phyloP scores from a whole-genome alignment of 768 basidiomycete genomes.

The Tephrocybe sp. region DNA sequence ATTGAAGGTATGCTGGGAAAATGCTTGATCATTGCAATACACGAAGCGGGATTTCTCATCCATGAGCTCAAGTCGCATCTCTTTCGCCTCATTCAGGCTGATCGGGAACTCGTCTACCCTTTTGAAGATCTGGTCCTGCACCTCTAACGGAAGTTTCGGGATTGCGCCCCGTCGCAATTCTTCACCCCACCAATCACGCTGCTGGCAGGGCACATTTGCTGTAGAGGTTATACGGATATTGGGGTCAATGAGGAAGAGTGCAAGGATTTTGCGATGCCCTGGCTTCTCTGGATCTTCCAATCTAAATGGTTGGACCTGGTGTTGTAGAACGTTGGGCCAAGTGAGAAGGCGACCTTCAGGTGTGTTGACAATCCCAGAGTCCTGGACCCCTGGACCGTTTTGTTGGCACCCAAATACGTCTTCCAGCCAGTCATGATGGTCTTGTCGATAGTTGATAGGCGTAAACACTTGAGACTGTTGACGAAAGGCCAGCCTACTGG shows the following conservation, averaged over 20 bases:
- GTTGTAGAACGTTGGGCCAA: constrained; percentile 19
- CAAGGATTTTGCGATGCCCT: constrained; percentile 16
- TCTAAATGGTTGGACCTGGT: constrained; percentile 10
- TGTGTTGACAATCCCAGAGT: constrained; percentile 25
- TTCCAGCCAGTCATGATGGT: constrained; percentile 20
- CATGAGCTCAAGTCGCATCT: constrained; percentile 24
- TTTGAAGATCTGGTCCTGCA: constrained; percentile 17
- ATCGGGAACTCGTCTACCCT: constrained; percentile 23
- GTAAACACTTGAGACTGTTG: constrained; percentile 12
- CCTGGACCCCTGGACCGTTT: constrained; percentile 17
- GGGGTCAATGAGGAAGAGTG: constrained; percentile 20
- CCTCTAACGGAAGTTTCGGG: constrained; percentile 21
- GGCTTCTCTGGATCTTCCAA: constrained; percentile 15
- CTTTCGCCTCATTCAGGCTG: constrained; percentile 21
- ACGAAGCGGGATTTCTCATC: constrained; percentile 24
- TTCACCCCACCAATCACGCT: constrained; percentile 22
- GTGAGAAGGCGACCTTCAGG: constrained; percentile 18
- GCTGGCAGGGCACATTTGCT: constrained; percentile 27
- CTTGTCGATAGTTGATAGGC: constrained; percentile 11
- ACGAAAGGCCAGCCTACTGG: constrained; percentile 28
- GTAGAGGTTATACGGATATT: constrained; percentile 24
- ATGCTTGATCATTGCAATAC: constrained; percentile 6
- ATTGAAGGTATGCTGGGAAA: constrained; percentile 10
- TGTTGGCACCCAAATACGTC: constrained; percentile 18
- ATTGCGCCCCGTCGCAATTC: constrained; percentile 12